These are phyloP conservation scores for Cryptosporidium bovis DNA, from an alignment of 169 alveolate genomes.

Conservation along the genomic window DNA sequence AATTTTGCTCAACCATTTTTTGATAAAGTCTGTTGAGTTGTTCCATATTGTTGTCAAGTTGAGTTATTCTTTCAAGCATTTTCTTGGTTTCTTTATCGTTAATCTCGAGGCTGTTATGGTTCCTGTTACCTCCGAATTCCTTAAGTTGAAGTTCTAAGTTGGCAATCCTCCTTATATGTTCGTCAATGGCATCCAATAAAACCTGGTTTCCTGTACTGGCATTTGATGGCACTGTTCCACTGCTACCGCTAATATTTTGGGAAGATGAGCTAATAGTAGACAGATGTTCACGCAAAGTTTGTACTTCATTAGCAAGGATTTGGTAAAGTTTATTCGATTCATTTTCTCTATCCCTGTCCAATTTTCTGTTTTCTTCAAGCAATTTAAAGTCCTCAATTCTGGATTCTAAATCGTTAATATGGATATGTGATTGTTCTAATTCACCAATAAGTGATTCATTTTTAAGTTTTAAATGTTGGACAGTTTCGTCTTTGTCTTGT, in stretches of 20 bases:
- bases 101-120: slow-evolving; percentile 70
- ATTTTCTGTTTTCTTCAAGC: slow-evolving; percentile 11
- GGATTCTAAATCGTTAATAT: slow-evolving; percentile 40
- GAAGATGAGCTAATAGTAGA: neutral
- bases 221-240: too few species aligned
- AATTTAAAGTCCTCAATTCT: slow-evolving; percentile 23
- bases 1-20: slow-evolving; percentile 77
- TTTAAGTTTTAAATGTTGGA: slow-evolving; percentile 52
- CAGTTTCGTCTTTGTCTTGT: slow-evolving; percentile 64
- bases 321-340: slow-evolving; percentile 49
- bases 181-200: slow-evolving; percentile 40
- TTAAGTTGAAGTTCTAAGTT: slow-evolving; percentile 50
- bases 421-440: slow-evolving; percentile 62
- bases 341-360: slow-evolving; percentile 26
- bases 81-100: slow-evolving; percentile 71
- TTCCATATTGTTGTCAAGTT: slow-evolving; percentile 78
- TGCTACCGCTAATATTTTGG: neutral
- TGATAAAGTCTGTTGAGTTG: slow-evolving; percentile 76
- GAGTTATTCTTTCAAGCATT: slow-evolving; percentile 74
- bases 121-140: slow-evolving; percentile 17
- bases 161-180: slow-evolving; percentile 40
- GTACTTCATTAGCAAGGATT: slow-evolving; percentile 20
- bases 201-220: slow-evolving; percentile 23
- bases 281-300: slow-evolving; percentile 25
- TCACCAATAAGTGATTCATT: slow-evolving; percentile 37